Conservation (phyloP, 371 early-diverging fungal species). For the Mortierella sp. region DNA sequence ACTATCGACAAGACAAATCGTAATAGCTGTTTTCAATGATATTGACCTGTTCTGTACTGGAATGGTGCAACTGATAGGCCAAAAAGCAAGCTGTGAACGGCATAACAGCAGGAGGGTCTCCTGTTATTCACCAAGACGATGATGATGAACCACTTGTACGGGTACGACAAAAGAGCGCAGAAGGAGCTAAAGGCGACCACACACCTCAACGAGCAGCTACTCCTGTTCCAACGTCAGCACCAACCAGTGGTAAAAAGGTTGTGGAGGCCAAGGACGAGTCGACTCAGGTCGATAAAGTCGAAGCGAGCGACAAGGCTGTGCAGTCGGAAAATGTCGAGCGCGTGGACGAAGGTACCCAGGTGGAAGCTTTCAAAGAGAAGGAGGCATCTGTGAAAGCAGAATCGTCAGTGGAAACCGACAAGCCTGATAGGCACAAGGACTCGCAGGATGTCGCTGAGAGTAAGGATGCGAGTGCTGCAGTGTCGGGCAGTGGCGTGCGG, state of each 20-base stretch:
- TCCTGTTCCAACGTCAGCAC: conserved; percentile 21
- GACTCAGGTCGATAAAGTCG: conserved; percentile 36
- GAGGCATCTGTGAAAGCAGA: background rate
- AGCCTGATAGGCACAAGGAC: background rate
- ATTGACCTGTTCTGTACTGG: background rate
- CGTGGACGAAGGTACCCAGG: conserved; percentile 37
- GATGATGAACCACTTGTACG: conserved; percentile 24
- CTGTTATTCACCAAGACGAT: background rate
- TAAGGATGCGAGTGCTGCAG: background rate
- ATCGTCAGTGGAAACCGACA: background rate
- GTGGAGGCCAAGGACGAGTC: conserved; percentile 30
- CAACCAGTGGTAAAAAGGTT: background rate
- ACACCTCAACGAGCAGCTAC: conserved; percentile 34
- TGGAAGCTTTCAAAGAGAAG: background rate
- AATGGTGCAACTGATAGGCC: background rate
- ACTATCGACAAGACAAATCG: background rate
- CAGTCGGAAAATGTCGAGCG: conserved; percentile 27
- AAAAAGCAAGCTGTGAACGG: conserved; percentile 29
- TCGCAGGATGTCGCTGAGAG: background rate
- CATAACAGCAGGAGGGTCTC: background rate
- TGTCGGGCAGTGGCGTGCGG: background rate
- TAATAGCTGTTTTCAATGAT: background rate
- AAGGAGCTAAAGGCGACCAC: conserved; percentile 15
- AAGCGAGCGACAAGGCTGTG: conserved; percentile 39
- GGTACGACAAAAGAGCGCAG: conserved; percentile 16